phyloP scores from a whole-genome alignment of 2,329 filamentous ascomycete species.

The Dactylellina sp. region DNA sequence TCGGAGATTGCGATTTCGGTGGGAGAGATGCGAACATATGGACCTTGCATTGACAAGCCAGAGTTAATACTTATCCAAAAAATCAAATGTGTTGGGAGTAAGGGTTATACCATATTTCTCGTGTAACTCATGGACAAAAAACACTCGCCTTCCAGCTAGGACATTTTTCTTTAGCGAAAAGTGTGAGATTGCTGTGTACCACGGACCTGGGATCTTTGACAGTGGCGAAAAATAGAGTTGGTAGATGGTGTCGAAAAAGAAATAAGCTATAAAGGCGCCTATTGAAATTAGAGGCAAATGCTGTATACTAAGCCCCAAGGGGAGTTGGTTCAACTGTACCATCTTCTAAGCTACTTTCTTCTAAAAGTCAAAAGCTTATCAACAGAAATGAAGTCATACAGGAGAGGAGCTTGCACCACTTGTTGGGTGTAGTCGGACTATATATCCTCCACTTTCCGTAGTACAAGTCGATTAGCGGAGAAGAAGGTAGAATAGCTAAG shows the following conservation, averaged over 20 bases:
- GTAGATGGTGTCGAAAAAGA: constrained; percentile 18
- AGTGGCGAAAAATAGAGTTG: constrained; percentile 48
- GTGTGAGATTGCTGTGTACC: constrained; percentile 25
- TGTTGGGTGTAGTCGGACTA: no score
- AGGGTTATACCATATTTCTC: constrained; percentile 34
- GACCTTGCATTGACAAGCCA: constrained; percentile 3
- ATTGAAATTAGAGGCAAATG: neutral
- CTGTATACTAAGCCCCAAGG: neutral
- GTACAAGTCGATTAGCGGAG: no score
- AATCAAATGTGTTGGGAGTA: constrained; percentile 2
- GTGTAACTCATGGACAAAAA: constrained; percentile 33
- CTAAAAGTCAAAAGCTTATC: no score
- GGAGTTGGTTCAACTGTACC: neutral
- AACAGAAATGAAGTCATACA: no score
- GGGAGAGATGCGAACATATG: constrained; percentile 40
- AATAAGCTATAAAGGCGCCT: neutral
- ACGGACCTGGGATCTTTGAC: constrained; percentile 32
- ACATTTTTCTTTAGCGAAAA: constrained; percentile 7
- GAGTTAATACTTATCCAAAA: neutral
- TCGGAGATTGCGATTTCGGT: constrained; percentile 26
- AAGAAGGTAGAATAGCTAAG: no score
- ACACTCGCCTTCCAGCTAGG: constrained; percentile 11
- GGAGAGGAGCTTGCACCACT: no score
- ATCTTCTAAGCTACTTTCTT: neutral
- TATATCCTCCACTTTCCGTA: no score